A percentile compares a stretch with the other conserved stretches of the same genome.
phyloP scores from a whole-genome alignment of 2,329 filamentous ascomycete species.

The Claviceps sp. region DNA sequence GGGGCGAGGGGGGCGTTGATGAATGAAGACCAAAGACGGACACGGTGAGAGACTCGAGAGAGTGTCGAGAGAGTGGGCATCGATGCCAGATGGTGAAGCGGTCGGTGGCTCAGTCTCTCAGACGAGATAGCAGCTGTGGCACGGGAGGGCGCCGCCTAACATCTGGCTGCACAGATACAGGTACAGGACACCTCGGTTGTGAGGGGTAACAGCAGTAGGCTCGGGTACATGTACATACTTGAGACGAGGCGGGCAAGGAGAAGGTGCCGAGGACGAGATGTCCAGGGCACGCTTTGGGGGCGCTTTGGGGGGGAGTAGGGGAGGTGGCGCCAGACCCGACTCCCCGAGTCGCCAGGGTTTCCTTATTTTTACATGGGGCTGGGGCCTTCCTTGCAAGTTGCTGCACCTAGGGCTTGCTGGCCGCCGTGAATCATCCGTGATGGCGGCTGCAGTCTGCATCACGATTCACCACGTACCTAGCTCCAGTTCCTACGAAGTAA shows the following conservation, averaged over 20 bases:
- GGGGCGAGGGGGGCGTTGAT: conserved; percentile 1
- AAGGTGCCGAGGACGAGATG: not conserved
- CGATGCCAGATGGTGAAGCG: not conserved
- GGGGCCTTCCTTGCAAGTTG: not conserved
- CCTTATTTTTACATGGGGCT: not conserved
- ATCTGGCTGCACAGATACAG: not conserved
- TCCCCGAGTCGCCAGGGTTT: not conserved
- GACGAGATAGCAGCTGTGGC: not conserved
- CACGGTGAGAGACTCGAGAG: too few species aligned
- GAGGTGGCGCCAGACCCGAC: not conserved
- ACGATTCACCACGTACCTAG: too few species aligned
- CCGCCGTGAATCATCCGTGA: too few species aligned
- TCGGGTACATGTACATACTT: too few species aligned
- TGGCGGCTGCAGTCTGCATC: too few species aligned
- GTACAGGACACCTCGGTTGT: not conserved
- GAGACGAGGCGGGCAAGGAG: too few species aligned
- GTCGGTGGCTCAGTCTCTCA: not conserved
- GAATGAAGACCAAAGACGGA: conserved; percentile 3
- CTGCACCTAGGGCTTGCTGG: not conserved
- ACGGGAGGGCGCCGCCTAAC: conserved; percentile 2
- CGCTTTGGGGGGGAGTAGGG: not conserved
- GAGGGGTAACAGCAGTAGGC: too few species aligned
- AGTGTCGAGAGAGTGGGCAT: conserved; percentile 1
- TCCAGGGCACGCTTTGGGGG: not conserved
- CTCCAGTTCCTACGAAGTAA: too few species aligned